Evolutionary conservation across 208 protist species (phyloP).

Genomic region (Kentomonas sorsogonicus): DNA sequence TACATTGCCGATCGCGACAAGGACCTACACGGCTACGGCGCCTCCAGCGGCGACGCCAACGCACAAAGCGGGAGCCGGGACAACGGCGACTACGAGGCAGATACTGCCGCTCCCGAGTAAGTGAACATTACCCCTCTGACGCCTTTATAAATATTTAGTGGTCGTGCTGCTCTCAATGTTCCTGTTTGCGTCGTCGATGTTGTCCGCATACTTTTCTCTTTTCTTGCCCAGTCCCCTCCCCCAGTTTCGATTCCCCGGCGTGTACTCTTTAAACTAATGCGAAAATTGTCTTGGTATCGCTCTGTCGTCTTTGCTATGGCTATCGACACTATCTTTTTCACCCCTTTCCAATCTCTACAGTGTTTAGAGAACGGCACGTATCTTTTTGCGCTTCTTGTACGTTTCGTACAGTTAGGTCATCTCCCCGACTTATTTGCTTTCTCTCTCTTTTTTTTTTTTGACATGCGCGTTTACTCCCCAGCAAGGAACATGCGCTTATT

Average conservation of each 20-base stretch:
- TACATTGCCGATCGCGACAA: constrained; percentile 51
- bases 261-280: neutral
- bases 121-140: neutral
- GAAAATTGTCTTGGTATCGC: neutral
- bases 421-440: neutral
- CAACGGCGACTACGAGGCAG: neutral
- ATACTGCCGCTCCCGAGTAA: too few species aligned
- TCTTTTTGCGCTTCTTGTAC: neutral
- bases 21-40: neutral
- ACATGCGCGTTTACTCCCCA: neutral
- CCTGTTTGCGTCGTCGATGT: neutral
- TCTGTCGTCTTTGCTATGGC: neutral
- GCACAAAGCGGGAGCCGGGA: constrained; percentile 1
- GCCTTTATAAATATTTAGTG: neutral
- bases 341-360: neutral
- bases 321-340: neutral
- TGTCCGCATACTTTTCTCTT: neutral
- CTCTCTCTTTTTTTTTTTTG: neutral
- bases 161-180: neutral
- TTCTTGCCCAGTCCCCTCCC: neutral
- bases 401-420: too few species aligned
- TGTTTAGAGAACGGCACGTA: neutral
- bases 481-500: too few species aligned
- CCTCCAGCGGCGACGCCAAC: neutral
- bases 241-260: neutral